A percentile compares a stretch with the other conserved stretches of the same genome.
These are phyloP conservation scores for Pestalotiopsis sp. DNA, from an alignment of 2,329 filamentous ascomycete genomes.

Conservation along the genomic window DNA sequence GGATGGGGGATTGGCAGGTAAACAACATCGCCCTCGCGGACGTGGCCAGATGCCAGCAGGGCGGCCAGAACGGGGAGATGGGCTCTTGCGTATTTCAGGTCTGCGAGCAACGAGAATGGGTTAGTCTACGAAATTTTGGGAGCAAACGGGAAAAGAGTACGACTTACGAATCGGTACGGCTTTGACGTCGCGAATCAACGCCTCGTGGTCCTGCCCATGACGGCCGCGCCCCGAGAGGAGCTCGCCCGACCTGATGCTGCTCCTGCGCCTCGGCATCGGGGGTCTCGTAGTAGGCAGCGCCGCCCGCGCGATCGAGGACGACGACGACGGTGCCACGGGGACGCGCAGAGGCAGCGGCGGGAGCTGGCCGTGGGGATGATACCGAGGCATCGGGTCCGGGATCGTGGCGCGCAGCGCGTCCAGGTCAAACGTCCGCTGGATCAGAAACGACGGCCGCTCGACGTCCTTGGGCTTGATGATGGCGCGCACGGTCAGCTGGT, in stretches of 20 bases:
- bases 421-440: constrained; percentile 55
- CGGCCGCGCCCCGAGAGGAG: constrained; percentile 20
- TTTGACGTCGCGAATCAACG: constrained; percentile 32
- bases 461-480: constrained; percentile 44
- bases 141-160: neutral
- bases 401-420: constrained; percentile 49
- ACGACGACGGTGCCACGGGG: too few species aligned
- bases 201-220: constrained; percentile 22
- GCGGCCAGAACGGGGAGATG: constrained; percentile 57
- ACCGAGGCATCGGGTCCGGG: constrained; percentile 29
- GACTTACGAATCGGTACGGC: constrained; percentile 39
- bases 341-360: neutral
- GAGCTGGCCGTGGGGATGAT: neutral
- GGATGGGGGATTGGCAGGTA: constrained; percentile 62
- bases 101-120: too few species aligned
- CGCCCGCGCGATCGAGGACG: neutral
- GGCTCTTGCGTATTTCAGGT: constrained; percentile 49
- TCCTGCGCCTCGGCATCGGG: constrained; percentile 23
- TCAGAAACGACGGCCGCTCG: constrained; percentile 47
- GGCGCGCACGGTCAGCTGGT: constrained; percentile 43
- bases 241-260: constrained; percentile 24
- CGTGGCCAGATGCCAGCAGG: constrained; percentile 56
- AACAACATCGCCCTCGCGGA: constrained; percentile 55
- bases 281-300: neutral
- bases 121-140: neutral